Percentiles rank a stretch among this genome's conserved stretches.
phyloP scores from a whole-genome alignment of 345 rosid genomes.

The Eucalyptus sp. region DNA sequence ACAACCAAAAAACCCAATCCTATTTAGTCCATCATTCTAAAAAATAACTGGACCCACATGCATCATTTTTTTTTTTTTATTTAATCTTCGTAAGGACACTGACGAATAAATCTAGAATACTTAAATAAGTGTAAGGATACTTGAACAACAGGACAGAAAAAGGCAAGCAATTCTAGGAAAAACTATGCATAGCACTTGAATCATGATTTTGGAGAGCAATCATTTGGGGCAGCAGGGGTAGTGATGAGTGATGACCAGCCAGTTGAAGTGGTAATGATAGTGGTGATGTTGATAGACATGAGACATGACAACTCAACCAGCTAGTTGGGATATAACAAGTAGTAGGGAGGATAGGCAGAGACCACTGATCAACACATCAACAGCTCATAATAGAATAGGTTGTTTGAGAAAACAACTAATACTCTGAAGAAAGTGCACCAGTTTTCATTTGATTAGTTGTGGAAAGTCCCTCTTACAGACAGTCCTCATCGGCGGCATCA shows the following conservation, averaged over 20 bases:
- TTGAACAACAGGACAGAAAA: not conserved
- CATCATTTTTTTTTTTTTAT: not conserved
- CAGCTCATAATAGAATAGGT: not conserved
- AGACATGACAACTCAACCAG: not conserved
- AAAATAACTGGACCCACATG: not conserved
- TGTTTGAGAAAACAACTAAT: not conserved
- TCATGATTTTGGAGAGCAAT: not conserved
- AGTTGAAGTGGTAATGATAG: not conserved
- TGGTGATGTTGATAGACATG: not conserved
- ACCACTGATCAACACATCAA: not conserved
- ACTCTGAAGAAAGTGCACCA: not conserved
- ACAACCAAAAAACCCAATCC: not conserved
- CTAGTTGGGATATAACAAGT: not conserved
- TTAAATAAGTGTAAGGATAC: not conserved
- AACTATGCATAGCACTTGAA: not conserved
- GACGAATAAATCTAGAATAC: not conserved
- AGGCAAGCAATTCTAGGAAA: not conserved
- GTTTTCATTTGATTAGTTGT: not conserved
- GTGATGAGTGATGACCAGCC: not conserved
- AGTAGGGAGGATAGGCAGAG: not conserved
- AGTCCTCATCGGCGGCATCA: not conserved
- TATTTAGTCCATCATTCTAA: not conserved
- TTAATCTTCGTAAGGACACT: not conserved
- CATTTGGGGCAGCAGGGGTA: not conserved
- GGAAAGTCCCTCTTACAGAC: not conserved